Evolutionary conservation across 139 green algal species (phyloP), one percentile per base, ranked within the genome.

Genomic region (Picochlorum sp.): DNA sequence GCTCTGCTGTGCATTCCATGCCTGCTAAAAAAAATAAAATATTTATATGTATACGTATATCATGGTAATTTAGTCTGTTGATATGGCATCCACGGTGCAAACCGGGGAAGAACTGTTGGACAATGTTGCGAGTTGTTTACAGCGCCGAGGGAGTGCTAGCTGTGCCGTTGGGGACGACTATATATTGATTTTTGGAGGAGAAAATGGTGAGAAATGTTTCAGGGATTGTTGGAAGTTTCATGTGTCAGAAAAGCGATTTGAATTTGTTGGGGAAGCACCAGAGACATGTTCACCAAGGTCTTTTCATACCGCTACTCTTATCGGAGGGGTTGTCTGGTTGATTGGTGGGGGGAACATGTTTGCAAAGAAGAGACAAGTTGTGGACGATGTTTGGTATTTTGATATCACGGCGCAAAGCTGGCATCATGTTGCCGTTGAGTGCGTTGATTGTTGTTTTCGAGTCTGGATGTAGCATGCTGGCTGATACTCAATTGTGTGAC

Each of bases 251-350:
- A 23, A 23, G 20, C 13, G 13, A 7, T 38, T 59, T 18, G 15
- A 34, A 7, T 30, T 38, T 6, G 21, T 59, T 34, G 23, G 51
- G 13, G 23, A 34, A 38, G 51, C 21, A 7, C 51, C 51, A 6
- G 10, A 28, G 26, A 34, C 14, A 14, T 62, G 26, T 28, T 24
- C 24, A 9, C 28, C 56, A 38, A 62, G 60, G 34, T 34, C 60
- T 49, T 70, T 66, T 47, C 68, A 70, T 62, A 65, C 68, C 16
- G 62, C 68, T 41, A 75, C 68, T 6, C 13, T 70, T 8, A 47
- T 70, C 2, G 18, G 37, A 45, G 58, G 37, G 16, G 41, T 49
- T 45, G 68, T 75, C 18, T 75, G 68, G 68, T 47, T 75, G 18
- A 56, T 68, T 49, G 62, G 68, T 24, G 68, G 68, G 16, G 23